Base-by-base conservation (phyloP, 768 basidiomycete genomes). In the Mycena galericulata region DNA sequence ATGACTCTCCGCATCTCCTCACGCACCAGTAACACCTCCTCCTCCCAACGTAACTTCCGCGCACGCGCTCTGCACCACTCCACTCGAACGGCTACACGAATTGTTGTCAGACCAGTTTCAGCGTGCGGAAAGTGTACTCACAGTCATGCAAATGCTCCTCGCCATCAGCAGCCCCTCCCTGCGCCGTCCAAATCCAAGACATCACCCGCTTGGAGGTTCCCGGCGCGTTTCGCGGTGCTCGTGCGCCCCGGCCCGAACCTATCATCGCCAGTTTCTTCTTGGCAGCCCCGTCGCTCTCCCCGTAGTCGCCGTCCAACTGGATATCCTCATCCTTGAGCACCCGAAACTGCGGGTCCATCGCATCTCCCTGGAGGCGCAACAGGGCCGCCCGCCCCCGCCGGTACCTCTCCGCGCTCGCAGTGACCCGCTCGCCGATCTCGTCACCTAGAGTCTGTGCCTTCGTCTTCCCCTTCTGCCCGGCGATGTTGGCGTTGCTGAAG, bases 31-130 rank as follows among this genome's bases (percentile, higher is more conserved):
- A 45, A 30, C 10, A 75, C 69, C 43, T 76, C 75, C n/a, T 76
- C 75, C 2, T 47, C 30, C n/a, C n/a, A n/a, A n/a, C n/a, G n/a
- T n/a, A n/a, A n/a, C n/a, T n/a, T n/a, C n/a, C n/a, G n/a, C n/a
- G 73, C 74, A 76, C 14, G 41, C 14, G 73, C 59, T 51, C 70
- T 75, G 24, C 68, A 66, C 73, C 72, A 75, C 27, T 74, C 74
- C 4, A 76, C 71, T 8, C 64, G 58, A 3, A 69, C 53, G 9
- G 43, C 65, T 67, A 32, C 12, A 43, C n/a, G n/a, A 43, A 43
- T 9, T 20, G n/a, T 14, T 6, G 6, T 20, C 11, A 10, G 18
- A 10, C 14, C n/a, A n/a, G n/a, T 43, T 9, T n/a, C 6, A 14
- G 41, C 11, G 8, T 43, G 20, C 41, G n/a, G n/a, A 20, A 43